A percentile compares a stretch with the other conserved stretches of the same genome.
Conservation (phyloP, 140 eudicot genomes). For the Stevia rebaudiana region DNA sequence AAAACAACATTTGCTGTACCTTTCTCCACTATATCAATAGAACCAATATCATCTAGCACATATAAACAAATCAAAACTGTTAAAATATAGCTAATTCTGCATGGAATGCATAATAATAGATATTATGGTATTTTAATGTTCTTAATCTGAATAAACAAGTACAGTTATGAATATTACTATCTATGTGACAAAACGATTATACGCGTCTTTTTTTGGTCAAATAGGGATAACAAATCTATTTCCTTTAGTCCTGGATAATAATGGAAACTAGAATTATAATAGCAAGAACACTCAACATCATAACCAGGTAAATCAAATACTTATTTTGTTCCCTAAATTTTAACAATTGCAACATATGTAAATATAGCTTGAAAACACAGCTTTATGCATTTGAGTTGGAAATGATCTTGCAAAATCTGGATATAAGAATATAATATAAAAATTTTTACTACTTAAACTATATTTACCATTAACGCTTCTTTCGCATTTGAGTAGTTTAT, state of each 20-base stretch:
- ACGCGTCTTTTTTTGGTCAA: no score
- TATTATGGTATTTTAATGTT: not conserved
- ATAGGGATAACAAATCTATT: not conserved
- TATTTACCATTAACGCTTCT: conserved; percentile 52
- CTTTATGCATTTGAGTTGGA: not conserved
- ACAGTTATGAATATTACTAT: no score
- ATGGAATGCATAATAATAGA: not conserved
- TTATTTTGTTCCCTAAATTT: not conserved
- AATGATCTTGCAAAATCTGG: not conserved
- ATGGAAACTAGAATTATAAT: not conserved
- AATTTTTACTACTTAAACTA: not conserved
- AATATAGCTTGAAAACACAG: not conserved
- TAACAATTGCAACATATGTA: not conserved
- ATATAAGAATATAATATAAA: not conserved
- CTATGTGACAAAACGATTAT: no score
- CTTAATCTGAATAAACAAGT: no score
- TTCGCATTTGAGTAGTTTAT: conserved; percentile 80
- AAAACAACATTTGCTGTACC: conserved; percentile 72
- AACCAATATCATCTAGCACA: conserved; percentile 52
- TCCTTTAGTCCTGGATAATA: not conserved
- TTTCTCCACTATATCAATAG: conserved; percentile 70
- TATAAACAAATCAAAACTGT: not conserved
- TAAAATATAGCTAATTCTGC: not conserved
- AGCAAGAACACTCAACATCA: conserved; percentile 2
- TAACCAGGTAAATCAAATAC: conserved; percentile 3